Percentiles rank a stretch among this genome's conserved stretches.
Conservation (phyloP, 495 filamentous ascomycete species). For the Penicillium goetzii region DNA sequence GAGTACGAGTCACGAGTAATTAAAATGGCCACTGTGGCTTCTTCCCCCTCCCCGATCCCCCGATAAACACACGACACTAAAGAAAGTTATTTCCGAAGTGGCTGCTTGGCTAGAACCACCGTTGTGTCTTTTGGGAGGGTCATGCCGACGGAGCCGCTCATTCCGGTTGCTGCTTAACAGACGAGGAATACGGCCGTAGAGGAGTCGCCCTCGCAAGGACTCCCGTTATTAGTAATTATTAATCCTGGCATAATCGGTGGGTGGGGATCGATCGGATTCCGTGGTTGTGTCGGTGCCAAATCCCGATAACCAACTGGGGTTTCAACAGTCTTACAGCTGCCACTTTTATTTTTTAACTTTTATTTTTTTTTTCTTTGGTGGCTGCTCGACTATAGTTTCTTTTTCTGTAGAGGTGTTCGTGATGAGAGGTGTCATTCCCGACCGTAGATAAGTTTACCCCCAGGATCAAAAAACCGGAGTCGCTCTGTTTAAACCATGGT, state of each 20-base stretch:
- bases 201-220: neutral
- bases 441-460: neutral
- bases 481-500: slow-evolving; percentile 19
- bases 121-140: slow-evolving; percentile 21
- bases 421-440: neutral
- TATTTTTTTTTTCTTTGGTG: neutral
- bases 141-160: slow-evolving; percentile 23
- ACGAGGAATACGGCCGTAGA: neutral
- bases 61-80: slow-evolving; percentile 7
- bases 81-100: slow-evolving; percentile 19
- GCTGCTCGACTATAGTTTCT: slow-evolving; percentile 6
- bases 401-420: slow-evolving; percentile 1
- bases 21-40: slow-evolving; percentile 30
- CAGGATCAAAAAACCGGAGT: slow-evolving; percentile 6
- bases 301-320: slow-evolving; percentile 22
- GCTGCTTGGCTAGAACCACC: slow-evolving; percentile 19
- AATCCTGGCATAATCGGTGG: slow-evolving; percentile 10
- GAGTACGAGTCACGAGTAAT: slow-evolving; percentile 33
- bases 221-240: slow-evolving; percentile 15
- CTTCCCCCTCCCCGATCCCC: slow-evolving; percentile 8
- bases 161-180: neutral
- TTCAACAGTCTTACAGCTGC: slow-evolving; percentile 4
- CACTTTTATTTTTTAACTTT: neutral
- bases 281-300: slow-evolving; percentile 22
- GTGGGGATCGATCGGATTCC: slow-evolving; percentile 14